Evolutionary conservation across 78 protist species (phyloP).

Genomic region (Chrysochromulina parva): DNA sequence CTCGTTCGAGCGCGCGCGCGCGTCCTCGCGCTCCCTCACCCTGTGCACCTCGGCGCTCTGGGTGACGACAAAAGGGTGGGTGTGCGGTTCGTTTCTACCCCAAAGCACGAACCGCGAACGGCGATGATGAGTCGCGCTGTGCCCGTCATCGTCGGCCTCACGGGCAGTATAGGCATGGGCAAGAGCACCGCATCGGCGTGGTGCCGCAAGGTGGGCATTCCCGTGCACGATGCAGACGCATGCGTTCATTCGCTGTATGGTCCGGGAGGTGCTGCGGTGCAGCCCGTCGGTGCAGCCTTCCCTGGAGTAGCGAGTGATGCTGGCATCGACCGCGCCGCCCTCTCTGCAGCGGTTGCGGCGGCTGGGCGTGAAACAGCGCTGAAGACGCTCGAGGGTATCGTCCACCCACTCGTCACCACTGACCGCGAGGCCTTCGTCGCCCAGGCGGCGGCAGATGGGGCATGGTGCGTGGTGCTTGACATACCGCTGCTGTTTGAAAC

Average conservation of each 20-base stretch:
- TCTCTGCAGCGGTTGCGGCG: background rate
- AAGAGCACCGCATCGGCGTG: background rate
- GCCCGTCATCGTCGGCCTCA: slow-evolving; percentile 10
- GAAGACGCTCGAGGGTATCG: background rate
- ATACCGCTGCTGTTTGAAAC: slow-evolving; percentile 1
- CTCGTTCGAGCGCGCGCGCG: no score
- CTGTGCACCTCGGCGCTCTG: no score
- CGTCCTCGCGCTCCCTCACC: no score
- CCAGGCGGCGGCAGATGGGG: background rate
- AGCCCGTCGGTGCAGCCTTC: background rate
- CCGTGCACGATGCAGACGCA: background rate
- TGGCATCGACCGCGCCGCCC: background rate
- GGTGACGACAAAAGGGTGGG: no score
- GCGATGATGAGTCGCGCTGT: no score
- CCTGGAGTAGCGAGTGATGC: background rate
- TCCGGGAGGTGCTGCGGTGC: background rate
- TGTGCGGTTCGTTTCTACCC: no score
- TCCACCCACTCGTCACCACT: background rate
- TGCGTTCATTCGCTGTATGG: background rate
- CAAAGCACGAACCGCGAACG: no score
- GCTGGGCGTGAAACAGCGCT: background rate
- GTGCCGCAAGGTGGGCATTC: background rate
- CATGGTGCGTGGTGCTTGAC: background rate
- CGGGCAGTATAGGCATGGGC: slow-evolving; percentile 20
- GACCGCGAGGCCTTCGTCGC: background rate